Base-by-base conservation (phyloP, 2,329 filamentous ascomycete genomes). In the Chrysoporthe cubensis region DNA sequence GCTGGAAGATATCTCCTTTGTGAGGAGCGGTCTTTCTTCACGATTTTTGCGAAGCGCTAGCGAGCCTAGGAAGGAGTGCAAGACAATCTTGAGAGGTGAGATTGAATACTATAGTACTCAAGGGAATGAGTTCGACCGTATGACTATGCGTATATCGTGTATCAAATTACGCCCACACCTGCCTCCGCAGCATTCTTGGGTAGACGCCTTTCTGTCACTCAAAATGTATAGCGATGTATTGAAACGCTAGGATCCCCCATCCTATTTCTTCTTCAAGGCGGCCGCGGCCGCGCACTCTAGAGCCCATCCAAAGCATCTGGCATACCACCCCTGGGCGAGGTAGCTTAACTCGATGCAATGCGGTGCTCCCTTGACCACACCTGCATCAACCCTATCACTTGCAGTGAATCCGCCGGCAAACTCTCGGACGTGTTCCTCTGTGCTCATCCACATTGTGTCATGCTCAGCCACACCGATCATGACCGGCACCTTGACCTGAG, bases 381-480 rank as follows among this genome's bases (percentile, higher is more conserved):
- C 69, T n/a, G 65, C 66, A 21, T 73, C 69, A 1, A 74, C 71
- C 37, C 70, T 66, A 32, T 56, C 46, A 50, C 72, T 74, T 8
- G 54, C 37, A n/a, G 52, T 18, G 32, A 74, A 72, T 16, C 64
- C 62, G 8, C 46, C 62, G 11, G 66, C 67, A 46, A 69, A 72
- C 37, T 71, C 72, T 21, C 21, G 26, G 8, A 72, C 61, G 42
- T 72, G 68, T 32, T 67, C 71, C 16, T 66, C 58, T 1, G 69
- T 69, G 14, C 66, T 69, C 32, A 59, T 9, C 70, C 71, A 74
- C 48, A 72, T 50, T 3, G 65, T 37, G 46, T 74, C 73, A 11
- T 52, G 48, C 64, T 72, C 71, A 8, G 71, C 72, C 26, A 74
- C 32, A 9, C 59, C 71, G 6, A 74, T 64, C 66, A 72, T 68